Evolutionary conservation across 257 asterid genomes (phyloP), one percentile per base, ranked within the genome.

Genomic region (Eustoma russellianum): DNA sequence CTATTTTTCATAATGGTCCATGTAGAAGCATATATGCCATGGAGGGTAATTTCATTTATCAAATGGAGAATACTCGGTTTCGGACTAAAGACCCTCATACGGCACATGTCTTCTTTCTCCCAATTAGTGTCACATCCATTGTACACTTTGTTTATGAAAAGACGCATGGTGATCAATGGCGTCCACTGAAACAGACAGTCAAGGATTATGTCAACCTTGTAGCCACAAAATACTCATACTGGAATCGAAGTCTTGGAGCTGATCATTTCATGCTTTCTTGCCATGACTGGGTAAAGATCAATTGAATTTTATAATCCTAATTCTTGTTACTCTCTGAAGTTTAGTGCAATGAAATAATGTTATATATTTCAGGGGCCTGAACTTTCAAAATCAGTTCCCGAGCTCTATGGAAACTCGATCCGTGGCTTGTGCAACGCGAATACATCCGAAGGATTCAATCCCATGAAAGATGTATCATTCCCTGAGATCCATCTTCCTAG

Each of bases 261-360:
- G 98, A 90, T 68, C 96, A 90, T 57, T 72, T 90, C 80, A 77
- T 90, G 83, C 95, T 90, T 28, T 79, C 98, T 59, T 90, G 98
- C 78, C 98, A 90, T 55, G 98, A 90, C 65, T 90, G 98, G 98
- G 98, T 90, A 53, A 15, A 16, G 14, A 45, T 35, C 9, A 7
- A 1, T 17, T 2, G 11, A 47, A 45, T 6, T 16, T 56, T 47
- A 14, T 30, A 9, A 14, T 16, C 2, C 15, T n/a, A 14, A 17
- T 19, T 19, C 28, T 19, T 19, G 28, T 19, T 38, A 38, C 12
- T 5, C 43, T 50, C 11, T 5, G 14, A 50, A n/a, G 53, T 52
- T 24, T 24, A 24, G 30, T 24, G 30, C 30, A 24, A 24, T 24
- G 30, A 24, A 24, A 24, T 24, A 24, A 24, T 24, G 30, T 24